Percentiles rank a stretch among this genome's conserved stretches.
phyloP scores from a whole-genome alignment of 2,329 filamentous ascomycete species.

The Zymoseptoria passerinii region DNA sequence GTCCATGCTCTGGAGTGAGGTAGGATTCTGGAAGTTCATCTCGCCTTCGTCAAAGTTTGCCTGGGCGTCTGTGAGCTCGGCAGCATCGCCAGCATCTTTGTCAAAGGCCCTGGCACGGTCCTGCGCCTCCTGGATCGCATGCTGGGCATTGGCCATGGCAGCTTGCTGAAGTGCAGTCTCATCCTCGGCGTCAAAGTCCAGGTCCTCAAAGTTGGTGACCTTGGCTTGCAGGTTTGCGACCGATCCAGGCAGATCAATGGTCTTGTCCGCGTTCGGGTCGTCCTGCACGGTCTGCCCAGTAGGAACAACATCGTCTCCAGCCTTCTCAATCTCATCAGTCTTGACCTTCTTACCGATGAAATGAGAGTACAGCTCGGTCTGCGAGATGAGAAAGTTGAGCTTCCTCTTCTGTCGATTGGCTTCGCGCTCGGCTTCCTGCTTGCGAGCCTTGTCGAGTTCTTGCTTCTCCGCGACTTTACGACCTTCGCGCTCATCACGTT shows the following conservation, averaged over 20 bases:
- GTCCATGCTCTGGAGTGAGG: conserved; percentile 85
- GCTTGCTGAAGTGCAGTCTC: conserved; percentile 72
- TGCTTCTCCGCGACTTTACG: conserved; percentile 91
- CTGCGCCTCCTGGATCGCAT: conserved; percentile 88
- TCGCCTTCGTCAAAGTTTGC: conserved; percentile 78
- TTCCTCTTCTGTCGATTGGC: conserved; percentile 96
- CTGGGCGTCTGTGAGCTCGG: conserved; percentile 29
- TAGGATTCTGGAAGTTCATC: conserved; percentile 99
- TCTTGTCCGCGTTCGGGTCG: conserved; percentile 34
- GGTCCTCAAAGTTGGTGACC: conserved; percentile 87
- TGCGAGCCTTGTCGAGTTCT: conserved; percentile 92
- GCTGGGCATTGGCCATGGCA: conserved; percentile 91
- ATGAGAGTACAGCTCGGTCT: conserved; percentile 97
- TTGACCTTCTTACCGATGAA: conserved; percentile 99
- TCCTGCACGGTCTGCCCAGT: conserved; percentile 42
- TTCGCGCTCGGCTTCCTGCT: conserved; percentile 94
- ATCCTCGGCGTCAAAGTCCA: conserved; percentile 93
- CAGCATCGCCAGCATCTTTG: conserved; percentile 53
- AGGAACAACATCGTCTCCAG: conserved; percentile 57
- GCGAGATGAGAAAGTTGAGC: conserved; percentile 97
- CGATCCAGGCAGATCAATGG: conserved; percentile 41
- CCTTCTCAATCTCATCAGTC: conserved; percentile 86
- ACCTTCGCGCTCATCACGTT: conserved; percentile 90
- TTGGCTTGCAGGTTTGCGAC: conserved; percentile 51
- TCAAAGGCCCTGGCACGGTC: conserved; percentile 91